Evolutionary conservation across 169 alveolate species (phyloP).

Genomic region (Plasmodium vinckei): DNA sequence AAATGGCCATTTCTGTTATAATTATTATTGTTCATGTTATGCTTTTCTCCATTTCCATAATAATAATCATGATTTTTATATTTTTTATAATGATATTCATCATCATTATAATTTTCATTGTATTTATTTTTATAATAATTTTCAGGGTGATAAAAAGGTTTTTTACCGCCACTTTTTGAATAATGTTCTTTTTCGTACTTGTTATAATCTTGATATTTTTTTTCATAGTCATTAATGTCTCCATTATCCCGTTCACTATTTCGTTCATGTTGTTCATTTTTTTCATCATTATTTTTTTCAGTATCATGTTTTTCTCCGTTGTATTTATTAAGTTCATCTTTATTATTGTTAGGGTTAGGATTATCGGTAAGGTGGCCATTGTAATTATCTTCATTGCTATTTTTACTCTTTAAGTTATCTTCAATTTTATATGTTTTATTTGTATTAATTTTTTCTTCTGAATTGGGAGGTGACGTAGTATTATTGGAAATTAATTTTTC

Average conservation of each 20-base stretch:
- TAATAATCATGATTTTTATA: background rate
- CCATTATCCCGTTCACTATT: background rate
- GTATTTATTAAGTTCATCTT: background rate
- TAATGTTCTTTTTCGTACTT: slow-evolving; percentile 1
- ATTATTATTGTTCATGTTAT: slow-evolving; percentile 1
- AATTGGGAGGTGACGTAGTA: background rate
- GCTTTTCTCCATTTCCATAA: background rate
- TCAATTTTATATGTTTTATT: background rate
- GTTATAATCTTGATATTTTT: background rate
- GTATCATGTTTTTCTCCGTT: background rate
- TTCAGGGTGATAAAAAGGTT: slow-evolving; percentile 7
- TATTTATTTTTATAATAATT: slow-evolving; percentile 13
- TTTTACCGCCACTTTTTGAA: background rate
- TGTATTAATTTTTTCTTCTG: background rate
- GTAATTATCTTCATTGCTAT: background rate
- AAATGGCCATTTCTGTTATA: slow-evolving; percentile 9
- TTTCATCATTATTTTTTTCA: background rate
- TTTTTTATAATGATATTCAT: slow-evolving; percentile 3
- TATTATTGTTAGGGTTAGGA: background rate
- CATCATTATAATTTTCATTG: slow-evolving; percentile 15
- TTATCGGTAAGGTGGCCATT: background rate
- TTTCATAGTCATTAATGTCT: background rate
- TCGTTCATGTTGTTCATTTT: background rate
- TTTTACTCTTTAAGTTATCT: background rate
- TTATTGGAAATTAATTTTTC: background rate